Base-by-base conservation (phyloP, 495 filamentous ascomycete genomes). In the Extremus antarcticus region DNA sequence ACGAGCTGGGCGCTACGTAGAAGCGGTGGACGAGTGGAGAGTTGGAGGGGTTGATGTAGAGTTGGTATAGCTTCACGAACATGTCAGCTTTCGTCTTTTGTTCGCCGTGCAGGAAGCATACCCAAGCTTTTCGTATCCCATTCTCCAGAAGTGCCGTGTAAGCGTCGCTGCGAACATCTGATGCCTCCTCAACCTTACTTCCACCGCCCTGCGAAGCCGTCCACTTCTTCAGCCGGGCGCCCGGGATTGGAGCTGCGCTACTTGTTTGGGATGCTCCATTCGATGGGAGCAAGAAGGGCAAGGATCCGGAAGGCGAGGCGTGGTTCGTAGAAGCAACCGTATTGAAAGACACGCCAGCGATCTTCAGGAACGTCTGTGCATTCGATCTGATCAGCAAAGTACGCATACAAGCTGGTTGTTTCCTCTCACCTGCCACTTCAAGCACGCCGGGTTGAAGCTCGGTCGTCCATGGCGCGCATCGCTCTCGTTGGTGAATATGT, bases 371-470 rank as follows among this genome's bases (percentile, higher is more conserved):
- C 51, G 89, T 81, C 90, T 97, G 38, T 3, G 17, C 24, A 35
- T 29, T n/a, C n/a, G n/a, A n/a, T n/a, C n/a, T n/a, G n/a, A n/a
- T n/a, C n/a, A n/a, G n/a, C n/a, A n/a, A n/a, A n/a, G n/a, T n/a
- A n/a, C n/a, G n/a, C n/a, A n/a, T n/a, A n/a, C n/a, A n/a, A 20
- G 11, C 24, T 15, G 2, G 22, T 16, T 35, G 35, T 9, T 7
- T 48, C 46, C 25, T 75, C 82, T 47, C 64, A 90, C 91, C 85
- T 96, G 92, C 90, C 89, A 96, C 71, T 91, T 95, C 58, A 98
- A 75, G 75, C 92, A 98, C 60, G 79, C 80, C 2, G 92, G 92
- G 70, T 97, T 96, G 73, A 87, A 95, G 48, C 86, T 91, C 20
- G 89, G 88, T 22, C 73, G 68, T 13, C 83, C 85, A 29, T 63